Conservation (phyloP, 257 asterid genomes). For the Eustoma russellianum region DNA sequence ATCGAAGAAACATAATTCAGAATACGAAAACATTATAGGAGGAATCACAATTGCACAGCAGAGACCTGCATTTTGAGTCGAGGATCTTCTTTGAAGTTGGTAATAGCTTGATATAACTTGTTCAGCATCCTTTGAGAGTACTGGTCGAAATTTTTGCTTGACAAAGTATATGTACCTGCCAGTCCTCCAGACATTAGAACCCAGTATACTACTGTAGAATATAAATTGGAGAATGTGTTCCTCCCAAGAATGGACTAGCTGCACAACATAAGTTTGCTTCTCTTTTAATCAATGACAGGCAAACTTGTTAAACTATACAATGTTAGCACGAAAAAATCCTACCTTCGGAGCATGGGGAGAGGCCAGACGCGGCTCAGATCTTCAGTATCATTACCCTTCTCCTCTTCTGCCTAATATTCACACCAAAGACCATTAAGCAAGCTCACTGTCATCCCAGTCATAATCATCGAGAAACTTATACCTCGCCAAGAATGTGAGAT, state of each 20-base stretch:
- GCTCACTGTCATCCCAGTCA: constrained; percentile 11
- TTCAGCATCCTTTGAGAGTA: constrained; percentile 93
- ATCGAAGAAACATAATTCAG: background rate
- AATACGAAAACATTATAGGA: background rate
- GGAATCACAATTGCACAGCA: background rate
- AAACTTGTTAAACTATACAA: background rate
- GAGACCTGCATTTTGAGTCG: constrained; percentile 89
- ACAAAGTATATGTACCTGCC: constrained; percentile 75
- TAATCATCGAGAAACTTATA: constrained; percentile 20
- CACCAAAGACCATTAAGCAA: constrained; percentile 13
- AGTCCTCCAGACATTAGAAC: constrained; percentile 5
- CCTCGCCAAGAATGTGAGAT: constrained; percentile 89
- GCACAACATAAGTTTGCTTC: background rate
- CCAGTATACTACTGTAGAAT: constrained; percentile 6
- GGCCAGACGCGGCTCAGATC: constrained; percentile 60
- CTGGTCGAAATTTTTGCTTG: constrained; percentile 75
- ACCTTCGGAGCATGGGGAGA: constrained; percentile 83
- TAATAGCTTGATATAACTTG: constrained; percentile 87
- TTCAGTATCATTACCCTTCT: constrained; percentile 36
- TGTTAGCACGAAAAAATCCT: background rate
- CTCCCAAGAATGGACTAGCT: background rate
- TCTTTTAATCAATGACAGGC: background rate
- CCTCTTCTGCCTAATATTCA: constrained; percentile 42
- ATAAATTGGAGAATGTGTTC: constrained; percentile 1
- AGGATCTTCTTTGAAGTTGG: constrained; percentile 97